Conservation (phyloP, 2,329 filamentous ascomycete species). For the Trichoderma gracile region DNA sequence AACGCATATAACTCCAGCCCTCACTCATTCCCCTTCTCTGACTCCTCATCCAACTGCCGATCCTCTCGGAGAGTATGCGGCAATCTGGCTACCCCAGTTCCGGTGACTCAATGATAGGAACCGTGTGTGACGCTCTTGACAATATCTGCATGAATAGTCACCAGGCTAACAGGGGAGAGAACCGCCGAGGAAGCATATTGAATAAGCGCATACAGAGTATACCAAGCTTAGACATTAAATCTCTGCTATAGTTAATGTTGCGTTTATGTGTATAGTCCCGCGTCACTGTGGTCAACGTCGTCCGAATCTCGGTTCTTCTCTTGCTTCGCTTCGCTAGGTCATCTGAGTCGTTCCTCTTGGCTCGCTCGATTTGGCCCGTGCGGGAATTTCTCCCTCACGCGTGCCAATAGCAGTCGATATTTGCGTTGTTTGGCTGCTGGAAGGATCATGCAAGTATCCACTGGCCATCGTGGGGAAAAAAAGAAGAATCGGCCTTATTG, state of each 20-base stretch:
- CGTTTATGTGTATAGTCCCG: no score
- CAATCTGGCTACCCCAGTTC: not conserved
- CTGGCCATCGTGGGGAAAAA: slow-evolving; percentile 7
- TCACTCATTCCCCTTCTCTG: not conserved
- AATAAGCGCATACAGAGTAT: no score
- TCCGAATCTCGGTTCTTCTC: no score
- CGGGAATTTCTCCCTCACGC: slow-evolving; percentile 9
- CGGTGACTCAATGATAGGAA: not conserved
- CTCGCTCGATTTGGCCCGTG: slow-evolving; percentile 1
- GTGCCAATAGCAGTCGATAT: slow-evolving; percentile 4
- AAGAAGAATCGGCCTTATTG: not conserved
- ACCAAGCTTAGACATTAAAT: no score
- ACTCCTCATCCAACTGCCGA: not conserved
- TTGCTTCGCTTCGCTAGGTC: not conserved
- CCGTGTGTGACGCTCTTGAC: not conserved
- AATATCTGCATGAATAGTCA: not conserved
- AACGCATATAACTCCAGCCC: not conserved
- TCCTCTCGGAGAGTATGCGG: not conserved
- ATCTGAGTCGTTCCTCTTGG: not conserved
- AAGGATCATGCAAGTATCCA: slow-evolving; percentile 13
- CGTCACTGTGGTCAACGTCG: no score
- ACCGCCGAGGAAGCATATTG: no score
- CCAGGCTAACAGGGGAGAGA: not conserved
- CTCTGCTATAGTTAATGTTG: no score
- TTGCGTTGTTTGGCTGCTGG: not conserved